These are phyloP conservation scores for Lentinula guzmanii DNA, from an alignment of 768 basidiomycete species.

Conservation along the genomic window DNA sequence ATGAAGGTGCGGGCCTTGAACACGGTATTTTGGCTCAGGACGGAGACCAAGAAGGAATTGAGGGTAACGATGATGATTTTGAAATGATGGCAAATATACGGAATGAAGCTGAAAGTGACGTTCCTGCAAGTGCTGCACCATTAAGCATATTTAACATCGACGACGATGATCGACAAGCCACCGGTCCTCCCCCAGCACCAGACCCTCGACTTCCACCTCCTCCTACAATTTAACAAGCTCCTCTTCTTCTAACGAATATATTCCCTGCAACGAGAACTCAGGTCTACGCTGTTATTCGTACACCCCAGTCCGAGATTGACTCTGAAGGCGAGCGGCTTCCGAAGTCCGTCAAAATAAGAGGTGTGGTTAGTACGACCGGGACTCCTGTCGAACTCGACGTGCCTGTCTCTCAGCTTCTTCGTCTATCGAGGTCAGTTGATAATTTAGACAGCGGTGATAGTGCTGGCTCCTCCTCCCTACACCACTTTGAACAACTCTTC, in stretches of 20 bases:
- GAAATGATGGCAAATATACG: background rate
- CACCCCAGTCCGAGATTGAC: no score
- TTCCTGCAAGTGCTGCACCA: background rate
- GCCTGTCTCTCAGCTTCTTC: background rate
- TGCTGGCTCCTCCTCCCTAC: background rate
- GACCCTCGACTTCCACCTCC: background rate
- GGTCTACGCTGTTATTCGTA: constrained; percentile 3
- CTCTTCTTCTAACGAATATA: background rate
- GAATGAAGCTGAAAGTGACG: background rate
- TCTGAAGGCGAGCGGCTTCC: background rate
- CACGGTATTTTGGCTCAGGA: no score
- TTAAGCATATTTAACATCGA: background rate
- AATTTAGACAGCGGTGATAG: background rate
- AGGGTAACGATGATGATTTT: background rate
- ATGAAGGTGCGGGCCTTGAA: background rate
- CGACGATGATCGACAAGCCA: background rate
- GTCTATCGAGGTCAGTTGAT: background rate
- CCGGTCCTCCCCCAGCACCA: background rate
- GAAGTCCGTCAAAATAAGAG: background rate
- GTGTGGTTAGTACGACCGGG: background rate
- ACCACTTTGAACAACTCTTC: background rate
- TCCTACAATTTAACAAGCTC: constrained; percentile 4
- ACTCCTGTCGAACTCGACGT: background rate
- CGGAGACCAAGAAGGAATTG: background rate
- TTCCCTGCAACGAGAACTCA: constrained; percentile 2